Evolutionary conservation across 768 basidiomycete genomes (phyloP), one percentile per base, ranked within the genome.

Genomic region (Dentipellis sp.): DNA sequence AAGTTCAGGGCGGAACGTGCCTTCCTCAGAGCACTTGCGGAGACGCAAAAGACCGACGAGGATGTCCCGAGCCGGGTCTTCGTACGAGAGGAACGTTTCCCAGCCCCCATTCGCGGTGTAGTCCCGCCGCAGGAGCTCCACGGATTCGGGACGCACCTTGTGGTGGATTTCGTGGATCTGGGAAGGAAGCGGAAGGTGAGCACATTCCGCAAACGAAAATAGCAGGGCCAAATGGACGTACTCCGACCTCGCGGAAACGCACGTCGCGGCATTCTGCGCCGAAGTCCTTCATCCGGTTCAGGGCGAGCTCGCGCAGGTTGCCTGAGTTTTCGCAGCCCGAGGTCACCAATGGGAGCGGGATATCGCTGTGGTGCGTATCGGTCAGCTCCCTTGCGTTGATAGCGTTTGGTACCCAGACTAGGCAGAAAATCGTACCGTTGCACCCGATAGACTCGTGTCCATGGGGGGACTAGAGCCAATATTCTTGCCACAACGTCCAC

Each of bases 81-180:
- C 97, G 67, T 98, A 99, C 29, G 94, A 95, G 5, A 99, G 74
- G 80, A 99, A 99, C 1, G 97, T 98, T 73, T 99, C 97, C 97
- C 97, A 99, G 48, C 97, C 94, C 6, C 94, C 95, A 66, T 98
- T 99, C 34, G 97, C 97, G 3, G 88, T 75, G 69, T 99, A 99
- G 68, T 99, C 97, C 40, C 97, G 79, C 56, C 97, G 82, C 36
- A 99, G 83, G 4, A 99, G 84, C 70, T 99, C 97, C 52, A 97
- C 89, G 14, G 91, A 88, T 68, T 95, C 91, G 57, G 94, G 94
- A 19, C 94, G 83, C 48, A 98, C 91, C 73, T 95, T 94, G 75
- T 97, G 87, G 68, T 99, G 97, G 50, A 99, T 98, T 71, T 99
- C 97, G 70, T 97, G 94, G 57, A 98, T 90, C 93, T 95, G 64